Evolutionary conservation across 768 basidiomycete genomes (phyloP).

Genomic region (Suillus weaverae): DNA sequence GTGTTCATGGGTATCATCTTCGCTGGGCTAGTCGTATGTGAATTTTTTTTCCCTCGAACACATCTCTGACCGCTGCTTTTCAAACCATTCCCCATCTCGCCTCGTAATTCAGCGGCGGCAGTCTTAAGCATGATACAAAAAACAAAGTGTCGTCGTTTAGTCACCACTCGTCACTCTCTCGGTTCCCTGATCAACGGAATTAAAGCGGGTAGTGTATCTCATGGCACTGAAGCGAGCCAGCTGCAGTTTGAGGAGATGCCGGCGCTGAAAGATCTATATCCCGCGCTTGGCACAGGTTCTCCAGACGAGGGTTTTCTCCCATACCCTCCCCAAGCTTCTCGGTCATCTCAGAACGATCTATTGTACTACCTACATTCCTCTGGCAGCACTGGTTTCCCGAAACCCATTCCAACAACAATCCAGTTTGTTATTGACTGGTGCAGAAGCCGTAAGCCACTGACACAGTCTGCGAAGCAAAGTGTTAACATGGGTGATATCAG

Average conservation of each 20-base stretch:
- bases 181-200: constrained; percentile 13
- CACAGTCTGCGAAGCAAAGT: neutral
- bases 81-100: constrained; percentile 38
- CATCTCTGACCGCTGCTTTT: constrained; percentile 21
- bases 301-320: constrained; percentile 16
- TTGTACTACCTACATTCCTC: constrained; percentile 50
- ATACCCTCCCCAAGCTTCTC: constrained; percentile 15
- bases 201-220: constrained; percentile 5
- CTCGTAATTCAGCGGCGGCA: constrained; percentile 46
- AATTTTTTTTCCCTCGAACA: constrained; percentile 28
- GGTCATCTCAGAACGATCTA: constrained; percentile 33
- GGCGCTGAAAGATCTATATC: constrained; percentile 33
- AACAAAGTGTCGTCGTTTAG: constrained; percentile 20
- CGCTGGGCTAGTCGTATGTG: constrained; percentile 36
- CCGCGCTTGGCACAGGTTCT: constrained; percentile 38
- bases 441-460: constrained; percentile 31
- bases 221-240: neutral
- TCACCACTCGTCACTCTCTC: constrained; percentile 21
- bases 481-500: neutral
- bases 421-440: constrained; percentile 36
- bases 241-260: constrained; percentile 22
- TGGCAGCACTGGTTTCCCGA: constrained; percentile 52
- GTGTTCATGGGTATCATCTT: constrained; percentile 37
- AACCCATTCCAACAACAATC: constrained; percentile 42
- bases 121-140: constrained; percentile 24